These are phyloP conservation scores for Phoma sp. DNA, from an alignment of 2,329 filamentous ascomycete species.

Conservation along the genomic window DNA sequence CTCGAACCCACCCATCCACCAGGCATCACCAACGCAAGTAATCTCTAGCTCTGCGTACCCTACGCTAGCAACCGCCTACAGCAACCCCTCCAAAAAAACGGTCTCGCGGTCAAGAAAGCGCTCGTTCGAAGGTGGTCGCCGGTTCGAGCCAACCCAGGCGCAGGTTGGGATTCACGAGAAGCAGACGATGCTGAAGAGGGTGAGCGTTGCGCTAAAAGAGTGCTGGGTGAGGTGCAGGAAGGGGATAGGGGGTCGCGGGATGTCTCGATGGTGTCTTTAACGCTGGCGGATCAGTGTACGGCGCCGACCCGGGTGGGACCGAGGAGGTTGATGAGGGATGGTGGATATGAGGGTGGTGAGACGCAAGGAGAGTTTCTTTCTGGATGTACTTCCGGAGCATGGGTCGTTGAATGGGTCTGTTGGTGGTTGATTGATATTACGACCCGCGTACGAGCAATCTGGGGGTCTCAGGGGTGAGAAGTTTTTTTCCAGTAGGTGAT, in stretches of 20 bases:
- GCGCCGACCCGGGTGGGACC: background rate
- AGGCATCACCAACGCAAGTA: too few species aligned
- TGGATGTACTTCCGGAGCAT: background rate
- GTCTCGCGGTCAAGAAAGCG: background rate
- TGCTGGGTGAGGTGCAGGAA: slow-evolving; percentile 10
- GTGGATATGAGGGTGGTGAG: background rate
- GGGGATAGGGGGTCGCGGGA: too few species aligned
- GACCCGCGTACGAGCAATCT: too few species aligned
- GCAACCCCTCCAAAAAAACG: slow-evolving; percentile 3
- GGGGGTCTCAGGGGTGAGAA: too few species aligned
- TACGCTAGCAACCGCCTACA: too few species aligned
- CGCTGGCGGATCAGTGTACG: background rate
- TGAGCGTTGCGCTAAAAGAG: background rate
- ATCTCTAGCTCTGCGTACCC: too few species aligned
- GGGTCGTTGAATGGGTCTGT: background rate
- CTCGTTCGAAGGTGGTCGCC: background rate
- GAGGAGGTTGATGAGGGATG: background rate
- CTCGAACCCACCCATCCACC: too few species aligned
- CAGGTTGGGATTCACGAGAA: slow-evolving; percentile 8
- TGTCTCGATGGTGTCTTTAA: background rate
- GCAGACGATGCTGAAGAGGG: background rate
- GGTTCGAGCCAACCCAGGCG: background rate
- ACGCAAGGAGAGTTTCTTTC: slow-evolving; percentile 10
- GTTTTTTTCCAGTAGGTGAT: too few species aligned
- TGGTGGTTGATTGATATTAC: background rate